Evolutionary conservation across 768 basidiomycete genomes (phyloP).

Genomic region (Podaxis mareebaensis): DNA sequence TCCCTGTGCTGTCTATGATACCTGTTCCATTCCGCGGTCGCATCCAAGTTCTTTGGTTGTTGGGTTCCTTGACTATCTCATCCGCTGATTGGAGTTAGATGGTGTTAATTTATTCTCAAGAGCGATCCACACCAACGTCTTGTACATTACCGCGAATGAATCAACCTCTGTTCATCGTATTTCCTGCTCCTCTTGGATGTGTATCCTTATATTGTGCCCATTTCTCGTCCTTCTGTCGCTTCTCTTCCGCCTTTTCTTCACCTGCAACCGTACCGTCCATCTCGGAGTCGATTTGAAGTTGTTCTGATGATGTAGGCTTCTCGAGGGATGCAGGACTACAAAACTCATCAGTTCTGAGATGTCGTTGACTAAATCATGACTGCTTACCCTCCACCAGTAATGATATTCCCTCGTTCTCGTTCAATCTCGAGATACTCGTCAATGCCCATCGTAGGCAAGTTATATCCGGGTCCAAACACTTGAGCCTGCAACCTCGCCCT

Average conservation of each 20-base stretch:
- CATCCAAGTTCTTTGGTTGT: no score
- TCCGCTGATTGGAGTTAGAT: conserved; percentile 19
- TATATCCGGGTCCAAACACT: conserved; percentile 83
- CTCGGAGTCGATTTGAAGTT: conserved; percentile 77
- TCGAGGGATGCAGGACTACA: conserved; percentile 65
- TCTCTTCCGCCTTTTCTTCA: conserved; percentile 70
- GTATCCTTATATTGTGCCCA: conserved; percentile 90
- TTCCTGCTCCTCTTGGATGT: conserved; percentile 90
- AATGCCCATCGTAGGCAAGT: conserved; percentile 92
- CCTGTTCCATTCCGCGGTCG: conserved; percentile 18
- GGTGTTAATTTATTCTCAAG: conserved; percentile 4
- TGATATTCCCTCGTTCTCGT: conserved; percentile 78
- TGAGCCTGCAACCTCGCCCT: conserved; percentile 72
- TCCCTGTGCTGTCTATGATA: conserved; percentile 19
- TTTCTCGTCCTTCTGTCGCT: conserved; percentile 82
- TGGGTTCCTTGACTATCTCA: conserved; percentile 12
- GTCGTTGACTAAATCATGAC: neutral
- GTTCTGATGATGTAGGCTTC: conserved; percentile 72
- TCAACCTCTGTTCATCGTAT: conserved; percentile 94
- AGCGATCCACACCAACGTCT: conserved; percentile 4
- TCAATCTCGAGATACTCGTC: conserved; percentile 95
- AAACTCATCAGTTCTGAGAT: neutral
- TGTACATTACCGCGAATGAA: conserved; percentile 22
- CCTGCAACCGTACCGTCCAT: conserved; percentile 76
- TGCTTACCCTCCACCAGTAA: conserved; percentile 83